A percentile compares a stretch with the other conserved stretches of the same genome.
phyloP scores from a whole-genome alignment of 2,329 filamentous ascomycete species.

The Ceratocystis eucalypticola region DNA sequence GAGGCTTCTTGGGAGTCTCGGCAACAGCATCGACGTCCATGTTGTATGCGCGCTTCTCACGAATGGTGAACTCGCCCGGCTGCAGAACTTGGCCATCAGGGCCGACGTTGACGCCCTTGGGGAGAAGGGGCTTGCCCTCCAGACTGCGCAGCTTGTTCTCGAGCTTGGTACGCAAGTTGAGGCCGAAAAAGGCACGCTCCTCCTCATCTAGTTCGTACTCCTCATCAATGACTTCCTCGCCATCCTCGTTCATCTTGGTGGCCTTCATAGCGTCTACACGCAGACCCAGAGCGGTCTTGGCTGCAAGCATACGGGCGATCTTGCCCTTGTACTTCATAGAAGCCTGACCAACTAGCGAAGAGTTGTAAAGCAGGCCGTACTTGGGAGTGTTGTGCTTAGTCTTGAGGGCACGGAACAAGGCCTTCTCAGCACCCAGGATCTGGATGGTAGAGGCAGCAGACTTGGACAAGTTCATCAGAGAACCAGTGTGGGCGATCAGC shows the following conservation, averaged over 20 bases:
- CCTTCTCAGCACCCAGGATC: conserved; percentile 97
- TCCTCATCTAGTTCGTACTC: conserved; percentile 70
- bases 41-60: conserved; percentile 91
- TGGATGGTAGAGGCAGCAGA: conserved; percentile 90
- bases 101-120: conserved; percentile 60
- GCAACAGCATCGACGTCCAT: conserved; percentile 75
- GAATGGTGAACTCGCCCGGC: conserved; percentile 75
- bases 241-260: conserved; percentile 56
- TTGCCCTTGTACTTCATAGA: conserved; percentile 99
- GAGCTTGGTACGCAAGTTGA: conserved; percentile 55
- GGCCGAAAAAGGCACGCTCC: conserved; percentile 70
- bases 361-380: conserved; percentile 90
- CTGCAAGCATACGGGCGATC: conserved; percentile 89
- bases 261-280: conserved; percentile 67
- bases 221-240: conserved; percentile 45
- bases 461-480: conserved; percentile 88
- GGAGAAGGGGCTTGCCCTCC: conserved; percentile 79
- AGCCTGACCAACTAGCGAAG: conserved; percentile 87
- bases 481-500: conserved; percentile 88
- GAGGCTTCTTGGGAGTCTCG: conserved; percentile 30
- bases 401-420: conserved; percentile 93
- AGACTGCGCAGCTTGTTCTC: conserved; percentile 64
- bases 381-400: conserved; percentile 99
- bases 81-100: conserved; percentile 53
- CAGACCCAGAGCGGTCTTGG: conserved; percentile 84